Evolutionary conservation across 2,329 filamentous ascomycete species (phyloP).

Genomic region (Monosporascus sp.): DNA sequence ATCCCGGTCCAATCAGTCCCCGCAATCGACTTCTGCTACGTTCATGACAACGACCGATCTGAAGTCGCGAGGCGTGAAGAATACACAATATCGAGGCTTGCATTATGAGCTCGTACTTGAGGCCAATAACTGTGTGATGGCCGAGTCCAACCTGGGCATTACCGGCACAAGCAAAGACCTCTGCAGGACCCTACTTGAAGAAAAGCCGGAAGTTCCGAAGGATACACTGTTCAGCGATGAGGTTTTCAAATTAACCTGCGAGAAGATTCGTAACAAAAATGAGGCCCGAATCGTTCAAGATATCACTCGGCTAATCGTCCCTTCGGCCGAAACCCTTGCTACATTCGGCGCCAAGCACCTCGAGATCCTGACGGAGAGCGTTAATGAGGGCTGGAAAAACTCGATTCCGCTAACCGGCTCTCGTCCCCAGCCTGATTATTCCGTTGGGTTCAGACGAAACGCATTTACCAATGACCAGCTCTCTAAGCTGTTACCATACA

Average conservation of each 20-base stretch:
- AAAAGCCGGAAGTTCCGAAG: no score
- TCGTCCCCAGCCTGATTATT: constrained; percentile 40
- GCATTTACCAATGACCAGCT: constrained; percentile 40
- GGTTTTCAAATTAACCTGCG: no score
- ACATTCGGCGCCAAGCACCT: constrained; percentile 25
- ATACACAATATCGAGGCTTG: no score
- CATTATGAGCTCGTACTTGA: no score
- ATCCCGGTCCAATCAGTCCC: constrained; percentile 14
- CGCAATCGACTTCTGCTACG: constrained; percentile 20
- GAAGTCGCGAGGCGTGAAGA: constrained; percentile 32
- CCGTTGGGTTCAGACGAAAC: constrained; percentile 34
- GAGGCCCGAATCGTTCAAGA: constrained; percentile 34
- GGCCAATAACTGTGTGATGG: no score
- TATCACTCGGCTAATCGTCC: constrained; percentile 32
- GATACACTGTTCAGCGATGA: no score
- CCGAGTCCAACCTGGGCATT: no score
- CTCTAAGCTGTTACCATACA: constrained; percentile 33
- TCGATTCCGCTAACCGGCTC: constrained; percentile 30
- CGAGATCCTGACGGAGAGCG: constrained; percentile 32
- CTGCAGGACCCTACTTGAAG: no score
- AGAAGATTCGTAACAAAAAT: no score
- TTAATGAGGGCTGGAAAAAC: constrained; percentile 39
- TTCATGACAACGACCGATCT: constrained; percentile 33
- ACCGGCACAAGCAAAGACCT: no score
- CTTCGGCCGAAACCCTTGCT: constrained; percentile 32